These are phyloP conservation scores for Linanthus parryae DNA, from an alignment of 148 eudicot species.

Conservation along the genomic window DNA sequence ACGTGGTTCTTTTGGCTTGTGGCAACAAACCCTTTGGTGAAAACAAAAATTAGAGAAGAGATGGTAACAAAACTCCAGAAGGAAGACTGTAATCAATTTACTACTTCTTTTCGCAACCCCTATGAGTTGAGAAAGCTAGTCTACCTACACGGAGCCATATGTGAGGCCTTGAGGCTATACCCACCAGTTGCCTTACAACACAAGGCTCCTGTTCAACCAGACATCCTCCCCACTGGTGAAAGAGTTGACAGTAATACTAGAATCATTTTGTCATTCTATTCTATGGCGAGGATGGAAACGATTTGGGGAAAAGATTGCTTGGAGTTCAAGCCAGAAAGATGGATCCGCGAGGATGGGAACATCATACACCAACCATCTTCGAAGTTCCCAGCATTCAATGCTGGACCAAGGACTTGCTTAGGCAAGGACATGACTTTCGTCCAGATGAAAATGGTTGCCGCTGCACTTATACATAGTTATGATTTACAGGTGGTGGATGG, in stretches of 20 bases:
- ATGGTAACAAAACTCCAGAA: not conserved
- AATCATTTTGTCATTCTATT: not conserved
- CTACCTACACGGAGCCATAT: not conserved
- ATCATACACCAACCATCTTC: not conserved
- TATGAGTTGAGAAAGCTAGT: not conserved
- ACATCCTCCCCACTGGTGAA: not conserved
- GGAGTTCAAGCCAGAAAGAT: constrained; percentile 3
- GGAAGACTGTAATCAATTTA: not conserved
- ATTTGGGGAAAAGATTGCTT: constrained; percentile 2
- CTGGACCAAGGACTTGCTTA: not conserved
- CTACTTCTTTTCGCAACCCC: not conserved
- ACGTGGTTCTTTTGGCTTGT: not conserved
- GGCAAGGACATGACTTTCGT: not conserved
- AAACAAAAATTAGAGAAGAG: not conserved
- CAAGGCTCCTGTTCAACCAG: not conserved
- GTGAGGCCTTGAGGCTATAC: not conserved
- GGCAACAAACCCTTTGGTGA: not conserved
- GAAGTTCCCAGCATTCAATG: not conserved
- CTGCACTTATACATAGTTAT: not conserved
- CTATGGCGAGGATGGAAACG: not conserved
- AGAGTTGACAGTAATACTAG: not conserved
- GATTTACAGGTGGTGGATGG: not conserved
- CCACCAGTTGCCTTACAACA: not conserved
- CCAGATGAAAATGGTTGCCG: not conserved
- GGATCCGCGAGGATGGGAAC: not conserved